These are phyloP conservation scores for Eremochloa ophiuroides DNA, from an alignment of 176 grass and related monocot species.

Conservation along the genomic window DNA sequence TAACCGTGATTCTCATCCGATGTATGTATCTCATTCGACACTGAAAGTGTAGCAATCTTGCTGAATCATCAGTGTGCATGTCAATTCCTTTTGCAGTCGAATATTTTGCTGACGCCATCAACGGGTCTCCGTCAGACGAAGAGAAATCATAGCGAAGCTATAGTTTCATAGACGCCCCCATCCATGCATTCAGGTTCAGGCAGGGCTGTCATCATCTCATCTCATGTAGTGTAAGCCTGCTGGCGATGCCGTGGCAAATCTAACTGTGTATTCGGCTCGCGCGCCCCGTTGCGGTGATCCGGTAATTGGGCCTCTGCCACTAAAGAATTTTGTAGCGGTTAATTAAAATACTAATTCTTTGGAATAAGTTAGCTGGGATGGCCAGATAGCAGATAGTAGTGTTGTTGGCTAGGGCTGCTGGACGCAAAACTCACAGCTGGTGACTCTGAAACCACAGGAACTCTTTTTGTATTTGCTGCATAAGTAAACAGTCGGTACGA, in stretches of 20 bases:
- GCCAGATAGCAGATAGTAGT: not conserved
- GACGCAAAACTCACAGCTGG: not conserved
- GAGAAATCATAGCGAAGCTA: slow-evolving; percentile 54
- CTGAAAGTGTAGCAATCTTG: not conserved
- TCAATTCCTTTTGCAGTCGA: slow-evolving; percentile 48
- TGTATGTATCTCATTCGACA: not conserved
- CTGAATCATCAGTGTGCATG: not conserved
- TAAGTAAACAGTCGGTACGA: slow-evolving; percentile 10
- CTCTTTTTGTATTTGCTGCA: not conserved
- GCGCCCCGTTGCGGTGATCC: not conserved
- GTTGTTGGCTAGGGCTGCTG: not conserved
- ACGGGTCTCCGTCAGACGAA: slow-evolving; percentile 77
- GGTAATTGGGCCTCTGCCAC: slow-evolving; percentile 23
- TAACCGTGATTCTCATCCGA: slow-evolving; percentile 21
- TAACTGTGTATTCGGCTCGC: not conserved
- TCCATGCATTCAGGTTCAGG: slow-evolving; percentile 5
- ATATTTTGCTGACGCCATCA: slow-evolving; percentile 84
- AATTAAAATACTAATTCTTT: slow-evolving; percentile 41
- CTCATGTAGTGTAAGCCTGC: not conserved
- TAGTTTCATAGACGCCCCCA: not conserved
- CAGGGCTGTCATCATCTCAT: slow-evolving; percentile 14
- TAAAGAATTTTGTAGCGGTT: slow-evolving; percentile 58
- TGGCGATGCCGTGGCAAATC: not conserved
- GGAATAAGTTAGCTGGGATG: slow-evolving; percentile 23
- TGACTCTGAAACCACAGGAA: slow-evolving; percentile 15